phyloP scores from a whole-genome alignment of 495 filamentous ascomycete genomes.

The Rusavskia elegans region DNA sequence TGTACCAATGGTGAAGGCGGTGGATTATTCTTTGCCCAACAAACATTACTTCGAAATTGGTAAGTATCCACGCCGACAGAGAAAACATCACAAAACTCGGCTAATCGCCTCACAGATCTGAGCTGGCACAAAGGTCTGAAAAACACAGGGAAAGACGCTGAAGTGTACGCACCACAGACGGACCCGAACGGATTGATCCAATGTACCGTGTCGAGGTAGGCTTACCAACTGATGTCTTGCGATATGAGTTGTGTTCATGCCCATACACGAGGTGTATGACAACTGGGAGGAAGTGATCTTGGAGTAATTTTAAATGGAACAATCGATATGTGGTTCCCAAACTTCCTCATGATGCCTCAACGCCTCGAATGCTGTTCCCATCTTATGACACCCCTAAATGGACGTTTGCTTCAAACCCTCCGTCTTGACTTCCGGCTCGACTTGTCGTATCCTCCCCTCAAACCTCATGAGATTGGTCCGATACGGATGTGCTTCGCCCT shows the following conservation, averaged over 20 bases:
- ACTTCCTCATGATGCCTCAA: not conserved
- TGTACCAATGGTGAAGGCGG: constrained; percentile 52
- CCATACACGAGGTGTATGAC: too few species aligned
- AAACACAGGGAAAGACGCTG: constrained; percentile 93
- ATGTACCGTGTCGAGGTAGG: constrained; percentile 66
- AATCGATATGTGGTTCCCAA: too few species aligned
- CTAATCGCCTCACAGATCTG: constrained; percentile 21
- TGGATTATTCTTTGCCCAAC: constrained; percentile 80
- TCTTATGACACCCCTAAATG: not conserved
- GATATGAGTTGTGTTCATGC: too few species aligned
- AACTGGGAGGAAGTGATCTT: too few species aligned
- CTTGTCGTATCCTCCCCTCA: constrained; percentile 18
- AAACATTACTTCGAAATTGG: constrained; percentile 98
- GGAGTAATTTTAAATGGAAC: too few species aligned
- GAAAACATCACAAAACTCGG: not conserved
- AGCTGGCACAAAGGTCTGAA: constrained; percentile 94
- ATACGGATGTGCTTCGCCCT: constrained; percentile 80
- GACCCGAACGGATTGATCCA: constrained; percentile 92
- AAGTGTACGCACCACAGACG: constrained; percentile 88
- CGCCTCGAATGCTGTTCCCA: not conserved
- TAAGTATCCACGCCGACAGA: constrained; percentile 28
- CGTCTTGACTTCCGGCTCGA: constrained; percentile 29
- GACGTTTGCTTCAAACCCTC: constrained; percentile 15
- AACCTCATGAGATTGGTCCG: constrained; percentile 73
- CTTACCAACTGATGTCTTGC: too few species aligned